Evolutionary conservation across 1,284 basidiomycete genomes (phyloP), one percentile per base, ranked within the genome.

Genomic region (Ganoderma lingzhi): DNA sequence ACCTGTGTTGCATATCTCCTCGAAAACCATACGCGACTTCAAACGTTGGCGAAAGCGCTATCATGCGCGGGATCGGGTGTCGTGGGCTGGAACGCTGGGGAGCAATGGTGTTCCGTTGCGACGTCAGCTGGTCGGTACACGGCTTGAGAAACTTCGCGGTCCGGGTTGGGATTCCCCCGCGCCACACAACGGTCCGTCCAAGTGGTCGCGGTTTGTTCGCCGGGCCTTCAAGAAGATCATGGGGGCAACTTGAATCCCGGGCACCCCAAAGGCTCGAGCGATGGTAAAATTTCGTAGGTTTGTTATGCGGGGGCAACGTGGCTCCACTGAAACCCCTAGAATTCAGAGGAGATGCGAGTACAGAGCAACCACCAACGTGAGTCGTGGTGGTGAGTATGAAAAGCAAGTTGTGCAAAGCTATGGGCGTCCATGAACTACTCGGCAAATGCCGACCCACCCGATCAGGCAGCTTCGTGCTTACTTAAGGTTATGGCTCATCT

Each of bases 211-310:
- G 53, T 45, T 14, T 28, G 4, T 30, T 45, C 23, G 37, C 42
- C 14, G 35, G 62, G 55, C 3, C 42, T 44, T 63, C 61, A 48
- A 61, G 51, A 64, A 59, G 66, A 67, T 70, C 66, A 67, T 67
- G 69, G 41, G 63, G 37, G 23, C 23, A 23, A 23, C 23, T 23
- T 23, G 23, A 23, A 23, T 23, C 23, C 37, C 9, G 9, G 37
- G 59, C 28, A 64, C 15, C 45, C 44, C 14, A 6, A 63, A 19
- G 23, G 42, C 58, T 5, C 23, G 30, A 30, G 14, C 53, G 8
- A 55, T 32, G 53, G 6, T 10, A 3, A n/a, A 48, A 3, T n/a
- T 23, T 23, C n/a, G 45, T 23, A 8, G n/a, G n/a, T 17, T n/a
- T 23, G 8, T n/a, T 19, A 2, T 19, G 17, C 15, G 12, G 19